Evolutionary conservation across 495 filamentous ascomycete genomes (phyloP), one percentile per base, ranked within the genome.

Genomic region (Aspergillus panamensis): DNA sequence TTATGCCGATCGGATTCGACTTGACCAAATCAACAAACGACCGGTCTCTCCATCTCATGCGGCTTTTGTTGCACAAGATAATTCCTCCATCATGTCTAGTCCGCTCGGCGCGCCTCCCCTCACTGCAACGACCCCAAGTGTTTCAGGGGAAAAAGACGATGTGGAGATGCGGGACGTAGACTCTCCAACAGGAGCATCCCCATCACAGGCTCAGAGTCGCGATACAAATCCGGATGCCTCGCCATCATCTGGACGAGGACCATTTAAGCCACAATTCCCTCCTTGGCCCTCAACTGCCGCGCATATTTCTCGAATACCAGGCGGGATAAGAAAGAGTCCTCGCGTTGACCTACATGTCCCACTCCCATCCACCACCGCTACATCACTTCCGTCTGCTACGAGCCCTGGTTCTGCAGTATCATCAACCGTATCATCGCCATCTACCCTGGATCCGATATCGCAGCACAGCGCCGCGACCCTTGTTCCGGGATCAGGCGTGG

Each of bases 221-320:
- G 54, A 57, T 50, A 37, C 12, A 2, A 29, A 57, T 35, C n/a
- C 51, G 1, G 66, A 65, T 7, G 51, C 60, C 7, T 59, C 65
- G 8, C 62, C 62, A 6, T 55, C 42, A 6, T 54, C 53, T 9
- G 59, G 49, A 52, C 58, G 65, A 55, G 66, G 72, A 31, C 40
- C 63, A 30, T 59, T 57, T 20, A 73, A 66, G 45, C 67, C 74
- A 4, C 63, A 54, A 8, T 60, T 70, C 31, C 62, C 73, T 25
- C 71, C 71, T 1, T 73, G 70, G 69, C 75, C 72, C 8, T 73
- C 74, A 16, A 76, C 68, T 37, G 69, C 63, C 20, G 72, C 74
- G 7, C 76, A 78, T 62, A 75, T 67, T 48, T 60, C 66, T 30
- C 64, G 61, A 25, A 62, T 76, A 51, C 70, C 68, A n/a, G 58